Percentiles rank a stretch among this genome's conserved stretches.
These are phyloP conservation scores for Neonectria hederae DNA, from an alignment of 2,329 filamentous ascomycete species.

Conservation along the genomic window DNA sequence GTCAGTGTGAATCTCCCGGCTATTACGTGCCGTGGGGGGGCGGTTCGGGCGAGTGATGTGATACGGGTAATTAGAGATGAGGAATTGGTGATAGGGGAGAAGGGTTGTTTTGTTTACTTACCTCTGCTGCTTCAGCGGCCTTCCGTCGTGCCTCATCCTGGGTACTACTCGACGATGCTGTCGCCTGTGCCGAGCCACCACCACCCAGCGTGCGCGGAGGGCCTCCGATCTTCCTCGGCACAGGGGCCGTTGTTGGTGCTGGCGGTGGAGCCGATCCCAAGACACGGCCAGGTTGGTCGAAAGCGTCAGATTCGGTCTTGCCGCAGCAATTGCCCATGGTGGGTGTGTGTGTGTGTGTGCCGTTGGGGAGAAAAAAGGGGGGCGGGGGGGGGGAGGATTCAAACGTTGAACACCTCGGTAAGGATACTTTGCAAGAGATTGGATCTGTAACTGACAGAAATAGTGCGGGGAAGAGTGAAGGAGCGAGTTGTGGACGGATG, in stretches of 20 bases:
- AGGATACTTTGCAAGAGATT: background rate
- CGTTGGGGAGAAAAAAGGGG: background rate
- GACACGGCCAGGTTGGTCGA: conserved; percentile 76
- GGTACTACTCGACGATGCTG: conserved; percentile 39
- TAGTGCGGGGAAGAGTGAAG: background rate
- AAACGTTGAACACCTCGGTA: too few relatives aligned
- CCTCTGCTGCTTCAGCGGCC: conserved; percentile 87
- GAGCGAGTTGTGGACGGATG: background rate
- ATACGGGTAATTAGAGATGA: background rate
- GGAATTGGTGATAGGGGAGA: background rate
- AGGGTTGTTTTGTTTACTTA: conserved; percentile 53
- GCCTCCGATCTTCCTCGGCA: conserved; percentile 63
- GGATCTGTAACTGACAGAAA: background rate
- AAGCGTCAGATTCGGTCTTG: conserved; percentile 76
- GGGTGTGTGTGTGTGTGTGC: background rate
- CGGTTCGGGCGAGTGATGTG: background rate
- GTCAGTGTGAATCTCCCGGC: background rate
- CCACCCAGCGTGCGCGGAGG: conserved; percentile 73
- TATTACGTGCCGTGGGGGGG: background rate
- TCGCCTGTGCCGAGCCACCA: conserved; percentile 40
- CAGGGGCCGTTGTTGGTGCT: conserved; percentile 59
- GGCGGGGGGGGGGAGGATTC: too few relatives aligned
- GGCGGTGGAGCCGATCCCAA: conserved; percentile 65
- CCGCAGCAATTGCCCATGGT: conserved; percentile 89
- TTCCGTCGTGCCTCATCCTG: conserved; percentile 72